Evolutionary conservation across 176 grass and related monocot species (phyloP).

Genomic region (sorghum (Sorghum bicolor)): Sorghum_bicolor_NCBIv3 NC_012871.2:6525001-6525500

Average conservation of each 20-base stretch:
- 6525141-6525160: background rate
- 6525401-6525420: background rate
- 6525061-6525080: no score
- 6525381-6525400: conserved; percentile 23
- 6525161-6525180: background rate
- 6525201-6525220: conserved; percentile 28
- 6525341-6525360: conserved; percentile 10
- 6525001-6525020: no score
- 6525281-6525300: background rate
- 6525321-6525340: conserved; percentile 62
- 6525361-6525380: conserved; percentile 33
- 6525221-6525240: conserved; percentile 47
- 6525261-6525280: conserved; percentile 44
- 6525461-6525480: no score
- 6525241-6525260: conserved; percentile 44
- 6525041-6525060: no score
- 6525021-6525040: no score
- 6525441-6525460: no score
- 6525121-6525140: background rate
- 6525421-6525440: no score
- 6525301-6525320: conserved; percentile 19
- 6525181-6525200: conserved; percentile 41
- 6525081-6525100: no score
- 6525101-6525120: no score
- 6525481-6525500: no score